A percentile compares a stretch with the other conserved stretches of the same genome.
These are phyloP conservation scores for Didymella exigua DNA, from an alignment of 2,329 filamentous ascomycete species.

Conservation along the genomic window DNA sequence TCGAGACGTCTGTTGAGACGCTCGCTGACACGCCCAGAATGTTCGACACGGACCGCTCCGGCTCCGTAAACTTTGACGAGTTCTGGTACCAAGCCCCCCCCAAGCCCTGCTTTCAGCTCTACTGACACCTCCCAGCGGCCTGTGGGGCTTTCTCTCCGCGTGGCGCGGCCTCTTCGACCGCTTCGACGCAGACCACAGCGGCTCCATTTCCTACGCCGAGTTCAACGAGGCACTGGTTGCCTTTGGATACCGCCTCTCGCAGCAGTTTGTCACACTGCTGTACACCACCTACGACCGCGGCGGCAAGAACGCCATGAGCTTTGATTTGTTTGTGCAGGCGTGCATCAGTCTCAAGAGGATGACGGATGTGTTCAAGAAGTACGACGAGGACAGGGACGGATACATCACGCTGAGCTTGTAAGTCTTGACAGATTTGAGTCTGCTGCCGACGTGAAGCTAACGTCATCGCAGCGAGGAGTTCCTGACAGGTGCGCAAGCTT, in stretches of 20 bases:
- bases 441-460: not conserved
- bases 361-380: conserved; percentile 99
- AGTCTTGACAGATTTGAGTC: conserved; percentile 34
- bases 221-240: conserved; percentile 87
- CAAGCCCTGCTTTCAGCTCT: not conserved
- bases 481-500: conserved; percentile 61
- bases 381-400: conserved; percentile 94
- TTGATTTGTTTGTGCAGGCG: conserved; percentile 96
- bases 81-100: conserved; percentile 69
- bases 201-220: conserved; percentile 83
- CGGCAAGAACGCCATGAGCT: conserved; percentile 59
- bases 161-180: conserved; percentile 95
- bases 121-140: conserved; percentile 57
- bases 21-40: conserved; percentile 60
- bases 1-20: not conserved
- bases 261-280: conserved; percentile 80
- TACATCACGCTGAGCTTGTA: conserved; percentile 68
- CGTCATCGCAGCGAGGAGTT: conserved; percentile 54
- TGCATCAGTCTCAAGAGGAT: conserved; percentile 97
- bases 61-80: conserved; percentile 91
- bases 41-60: conserved; percentile 92
- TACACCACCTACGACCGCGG: conserved; percentile 82
- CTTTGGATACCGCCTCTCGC: conserved; percentile 85
- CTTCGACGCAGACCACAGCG: conserved; percentile 86
- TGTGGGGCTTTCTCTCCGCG: conserved; percentile 94